Base-by-base conservation (phyloP, 2,329 filamentous ascomycete species). In the Lachnellula suecica region DNA sequence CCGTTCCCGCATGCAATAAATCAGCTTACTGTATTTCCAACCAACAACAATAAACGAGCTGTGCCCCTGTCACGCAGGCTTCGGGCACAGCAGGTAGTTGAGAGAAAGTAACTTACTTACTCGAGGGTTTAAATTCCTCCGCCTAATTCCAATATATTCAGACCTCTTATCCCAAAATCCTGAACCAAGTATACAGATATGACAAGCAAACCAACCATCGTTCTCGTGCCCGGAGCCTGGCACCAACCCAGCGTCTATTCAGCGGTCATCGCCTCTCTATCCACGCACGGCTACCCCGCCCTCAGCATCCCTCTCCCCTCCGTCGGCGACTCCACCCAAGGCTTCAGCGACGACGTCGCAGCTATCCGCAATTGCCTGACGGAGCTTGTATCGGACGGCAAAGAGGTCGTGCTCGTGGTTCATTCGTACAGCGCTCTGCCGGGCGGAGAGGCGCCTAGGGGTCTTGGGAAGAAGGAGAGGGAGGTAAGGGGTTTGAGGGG, bases 351-450 rank as follows among this genome's bases (percentile, higher is more conserved):
- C 49, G 69, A 72, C 31, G 58, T 71, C 19, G 65, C 70, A 27
- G 66, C 56, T 3, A 64, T 68, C 15, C 66, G 66, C 17, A 57
- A 59, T 6, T 62, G 56, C 4, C 66, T 70, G 20, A 53, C 57
- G 19, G 47, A 46, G 17, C 65, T 71, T 34, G 67, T 62, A 13
- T 57, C 45, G 5, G 49, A 65, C 6, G 66, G 66, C 2, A 65
- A 62, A 22, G 67, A 73, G 17, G 66, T 73, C 4, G 49, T 73
- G 2, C 59, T 73, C 2, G 50, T 71, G n/a, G 59, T 67, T 11
- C 71, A 74, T 41, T 71, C 68, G 19, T 74, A 72, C 62, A 63
- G 67, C 6, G 71, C 70, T 11, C 59, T 69, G 1, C 57, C 70
- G 1, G 64, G 60, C 2, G 61, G 66, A 3, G 65, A 70, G 47